phyloP scores from a whole-genome alignment of 495 filamentous ascomycete genomes.

The Parathielavia appendiculata region DNA sequence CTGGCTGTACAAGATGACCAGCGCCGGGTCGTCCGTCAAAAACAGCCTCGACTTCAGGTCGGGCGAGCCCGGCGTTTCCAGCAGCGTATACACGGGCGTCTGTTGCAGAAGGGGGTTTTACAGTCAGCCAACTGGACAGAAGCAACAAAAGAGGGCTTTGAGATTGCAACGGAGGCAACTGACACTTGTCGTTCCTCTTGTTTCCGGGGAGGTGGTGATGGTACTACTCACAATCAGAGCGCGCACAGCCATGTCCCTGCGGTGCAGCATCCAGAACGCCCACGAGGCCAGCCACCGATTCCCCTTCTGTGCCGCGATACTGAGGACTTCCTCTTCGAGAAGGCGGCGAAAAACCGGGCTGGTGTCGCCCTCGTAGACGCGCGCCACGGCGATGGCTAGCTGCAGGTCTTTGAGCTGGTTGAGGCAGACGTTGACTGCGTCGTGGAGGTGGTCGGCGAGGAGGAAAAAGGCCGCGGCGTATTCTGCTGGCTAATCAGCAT shows the following conservation, averaged over 20 bases:
- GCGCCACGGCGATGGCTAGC: constrained; percentile 82
- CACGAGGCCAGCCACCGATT: constrained; percentile 94
- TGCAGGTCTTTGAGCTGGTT: constrained; percentile 83
- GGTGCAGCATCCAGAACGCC: constrained; percentile 90
- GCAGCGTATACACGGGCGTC: constrained; percentile 71
- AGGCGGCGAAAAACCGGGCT: constrained; percentile 68
- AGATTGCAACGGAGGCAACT: no score
- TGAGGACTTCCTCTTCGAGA: constrained; percentile 73
- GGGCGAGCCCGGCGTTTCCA: constrained; percentile 55
- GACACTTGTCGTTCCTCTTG: neutral
- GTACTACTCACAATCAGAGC: constrained; percentile 59
- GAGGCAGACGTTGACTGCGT: constrained; percentile 78
- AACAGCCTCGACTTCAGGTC: constrained; percentile 69
- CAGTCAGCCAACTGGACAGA: constrained; percentile 5
- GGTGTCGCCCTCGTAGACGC: constrained; percentile 83
- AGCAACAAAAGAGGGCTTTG: no score
- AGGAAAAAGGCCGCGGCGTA: constrained; percentile 97
- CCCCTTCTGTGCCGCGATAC: constrained; percentile 69
- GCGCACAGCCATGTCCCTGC: constrained; percentile 78
- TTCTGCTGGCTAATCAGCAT: constrained; percentile 45
- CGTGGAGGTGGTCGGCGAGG: constrained; percentile 75
- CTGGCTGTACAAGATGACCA: constrained; percentile 81
- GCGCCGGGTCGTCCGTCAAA: constrained; percentile 81
- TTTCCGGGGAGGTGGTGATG: neutral
- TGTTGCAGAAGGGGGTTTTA: constrained; percentile 33